A percentile compares a stretch with the other conserved stretches of the same genome.
phyloP scores from a whole-genome alignment of 139 green algal genomes.

The Haematococcus sp. region DNA sequence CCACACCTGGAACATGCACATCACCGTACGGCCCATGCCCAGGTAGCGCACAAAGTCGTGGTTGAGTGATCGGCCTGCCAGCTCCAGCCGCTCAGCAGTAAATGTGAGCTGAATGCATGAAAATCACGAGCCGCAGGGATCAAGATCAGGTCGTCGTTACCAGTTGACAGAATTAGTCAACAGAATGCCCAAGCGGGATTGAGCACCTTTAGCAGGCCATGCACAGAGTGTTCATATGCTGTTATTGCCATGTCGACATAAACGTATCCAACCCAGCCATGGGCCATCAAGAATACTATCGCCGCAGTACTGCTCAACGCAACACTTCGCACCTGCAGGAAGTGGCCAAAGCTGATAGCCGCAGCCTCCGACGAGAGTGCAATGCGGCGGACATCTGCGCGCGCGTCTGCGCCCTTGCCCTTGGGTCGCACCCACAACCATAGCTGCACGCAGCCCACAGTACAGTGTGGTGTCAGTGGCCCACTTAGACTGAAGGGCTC shows the following conservation, averaged over 20 bases:
- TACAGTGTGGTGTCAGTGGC: no score
- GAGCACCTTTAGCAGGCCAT: no score
- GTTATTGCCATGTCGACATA: no score
- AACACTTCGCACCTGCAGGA: conserved; percentile 42
- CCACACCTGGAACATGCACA: conserved; percentile 70
- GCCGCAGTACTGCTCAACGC: no score
- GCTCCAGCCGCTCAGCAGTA: conserved; percentile 34
- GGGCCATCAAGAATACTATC: no score
- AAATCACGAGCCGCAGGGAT: no score
- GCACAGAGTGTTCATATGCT: no score
- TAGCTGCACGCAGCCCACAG: conserved; percentile 25
- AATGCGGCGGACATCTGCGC: conserved; percentile 38
- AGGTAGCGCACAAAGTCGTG: conserved; percentile 79
- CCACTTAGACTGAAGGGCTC: no score
- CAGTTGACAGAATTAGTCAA: no score
- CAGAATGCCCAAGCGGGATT: no score
- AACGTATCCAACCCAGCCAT: no score
- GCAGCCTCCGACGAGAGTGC: conserved; percentile 58
- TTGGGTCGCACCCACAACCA: conserved; percentile 82
- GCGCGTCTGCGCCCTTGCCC: conserved; percentile 20
- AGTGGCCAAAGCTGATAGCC: conserved; percentile 73
- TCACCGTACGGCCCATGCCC: conserved; percentile 63
- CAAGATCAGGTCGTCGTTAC: no score
- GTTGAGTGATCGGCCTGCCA: conserved; percentile 52
- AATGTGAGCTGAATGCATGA: conserved; percentile 30